Base-by-base conservation (phyloP, 2,329 filamentous ascomycete genomes). In the Thyridium curvatum region DNA sequence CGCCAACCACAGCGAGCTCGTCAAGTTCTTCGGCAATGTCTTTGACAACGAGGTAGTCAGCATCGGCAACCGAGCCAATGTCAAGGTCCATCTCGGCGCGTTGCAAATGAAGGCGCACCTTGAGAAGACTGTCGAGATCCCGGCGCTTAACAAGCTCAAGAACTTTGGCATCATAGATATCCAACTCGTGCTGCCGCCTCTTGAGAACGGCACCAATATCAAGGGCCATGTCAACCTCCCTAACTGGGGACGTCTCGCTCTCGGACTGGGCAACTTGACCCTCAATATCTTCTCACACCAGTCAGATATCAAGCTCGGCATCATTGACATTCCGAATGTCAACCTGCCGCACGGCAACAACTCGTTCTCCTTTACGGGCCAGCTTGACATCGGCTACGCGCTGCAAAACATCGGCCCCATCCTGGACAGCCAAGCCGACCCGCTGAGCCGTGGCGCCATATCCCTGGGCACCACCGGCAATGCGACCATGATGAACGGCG, bases 191-290 rank as follows among this genome's bases (percentile, higher is more conserved):
- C 44, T 66, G 3, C 60, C 65, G 1, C 48, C 62, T 2, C 42
- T 48, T 17, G 49, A 52, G 0, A 57, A 66, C 13, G 65, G 64
- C 10, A 57, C 55, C 36, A 71, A 71, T 44, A 49, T 72, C 39
- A 56, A 54, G 18, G 69, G 68, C 2, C 52, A 54, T 2, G 52
- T 71, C 8, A 65, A 57, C 32, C 47, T 74, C 13, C 69, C 69
- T 2, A 73, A 73, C 45, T 52, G 55, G 28, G 66, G 67, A 3
- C 50, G 60, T 1, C 53, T 73, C 3, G 59, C 59, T 1, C 61
- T 72, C 6, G 63, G 60, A 1, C 53, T 69, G 4, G 69, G 69
- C 10, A 65, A 72, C 46, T 36, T 72, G n/a, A 65, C 64, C 0
- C 58, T 71, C 13, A 66, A 69, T 32, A 38, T 72, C 14, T 49